Evolutionary conservation across 2,329 filamentous ascomycete species (phyloP), one percentile per base, ranked within the genome.

Genomic region (Microascus cirrosus): DNA sequence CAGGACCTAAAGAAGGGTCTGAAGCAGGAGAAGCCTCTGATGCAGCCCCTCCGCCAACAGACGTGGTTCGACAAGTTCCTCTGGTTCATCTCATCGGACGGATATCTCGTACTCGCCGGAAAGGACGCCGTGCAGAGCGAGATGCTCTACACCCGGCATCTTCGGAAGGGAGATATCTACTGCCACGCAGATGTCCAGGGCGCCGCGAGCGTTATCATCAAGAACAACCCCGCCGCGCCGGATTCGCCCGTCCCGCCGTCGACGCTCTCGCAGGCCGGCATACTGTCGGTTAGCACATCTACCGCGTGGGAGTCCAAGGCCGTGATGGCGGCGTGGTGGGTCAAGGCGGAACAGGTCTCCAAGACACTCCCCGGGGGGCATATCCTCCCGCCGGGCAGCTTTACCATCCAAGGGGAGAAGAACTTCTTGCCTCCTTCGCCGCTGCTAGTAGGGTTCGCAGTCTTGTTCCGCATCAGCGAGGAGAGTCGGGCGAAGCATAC

Each of bases 1-100:
- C 59, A 59, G 20, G 60, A 61, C 53, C 56, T 63, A 24, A 59
- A 60, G 72, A 93, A 91, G 66, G 87, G 85, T 0, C 71, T 97
- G 59, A 96, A 96, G 73, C 87, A 94, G 67, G 94, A 97, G 71
- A 96, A 96, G 69, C 86, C 90, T 22, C 76, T 95, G 1, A 74
- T 97, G 11, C 85, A 92, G 53, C 90, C 88, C 0, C 86, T 96
- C 10, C 83, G 94, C 58, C 87, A 85, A 66, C 87, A 86, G 63
- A 82, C 92, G 65, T 99, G 94, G 94, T 99, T 96, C 64, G 94
- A 99, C 67, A 99, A 99, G 71, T 99, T 96, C 65, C 77, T 85
- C 32, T 97, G 90, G 80, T 99, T 99, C 73, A 82, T 97, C 64
- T 96, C 92, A 0, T 95, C 91, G 0, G 94, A 99, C 67, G 92